Base-by-base conservation (phyloP, 176 grass and related monocot species). In the Avena insularis region DNA sequence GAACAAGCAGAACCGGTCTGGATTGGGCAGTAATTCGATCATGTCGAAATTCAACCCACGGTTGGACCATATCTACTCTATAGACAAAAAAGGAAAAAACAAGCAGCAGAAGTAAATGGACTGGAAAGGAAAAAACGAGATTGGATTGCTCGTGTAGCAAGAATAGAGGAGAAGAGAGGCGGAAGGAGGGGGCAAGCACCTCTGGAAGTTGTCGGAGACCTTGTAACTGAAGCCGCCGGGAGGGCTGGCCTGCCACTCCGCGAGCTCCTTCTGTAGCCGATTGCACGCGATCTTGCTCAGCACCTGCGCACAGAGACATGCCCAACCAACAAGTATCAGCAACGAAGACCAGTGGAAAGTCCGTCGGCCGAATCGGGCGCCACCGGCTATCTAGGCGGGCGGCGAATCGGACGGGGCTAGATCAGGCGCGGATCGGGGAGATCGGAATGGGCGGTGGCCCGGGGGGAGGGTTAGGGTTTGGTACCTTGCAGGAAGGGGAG, bases 281-380 rank as follows among this genome's bases (percentile, higher is more conserved):
- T 81, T 93, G 87, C 83, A 87, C 5, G 95, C 93, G 88, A 95
- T 98, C 91, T 95, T 98, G 81, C 93, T 98, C 91, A 98, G 85
- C 36, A 62, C 88, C 93, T 98, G 89, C 65, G 16, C 23, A 23
- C 23, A 23, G 23, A 23, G 23, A 23, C 23, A 23, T 23, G 23
- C 23, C 23, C 23, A 23, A 23, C 23, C 23, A 23, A 23, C 23
- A 23, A 23, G 23, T 23, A 23, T 23, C 23, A 23, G 23, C 23
- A 23, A 23, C 91, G 84, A 98, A 95, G 31, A 19, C 12, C 31
- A 6, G 4, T 3, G 0, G 9, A 13, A 56, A 29, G 79, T 53
- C n/a, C 23, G 23, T 23, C 3, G n/a, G 72, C 33, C 45, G 25
- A 64, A 82, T 90, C 71, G 40, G 65, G 21, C 84, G 71, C 49